A percentile compares a stretch with the other conserved stretches of the same genome.
phyloP scores from a whole-genome alignment of 2,329 filamentous ascomycete genomes.

The Alternaria dauci region DNA sequence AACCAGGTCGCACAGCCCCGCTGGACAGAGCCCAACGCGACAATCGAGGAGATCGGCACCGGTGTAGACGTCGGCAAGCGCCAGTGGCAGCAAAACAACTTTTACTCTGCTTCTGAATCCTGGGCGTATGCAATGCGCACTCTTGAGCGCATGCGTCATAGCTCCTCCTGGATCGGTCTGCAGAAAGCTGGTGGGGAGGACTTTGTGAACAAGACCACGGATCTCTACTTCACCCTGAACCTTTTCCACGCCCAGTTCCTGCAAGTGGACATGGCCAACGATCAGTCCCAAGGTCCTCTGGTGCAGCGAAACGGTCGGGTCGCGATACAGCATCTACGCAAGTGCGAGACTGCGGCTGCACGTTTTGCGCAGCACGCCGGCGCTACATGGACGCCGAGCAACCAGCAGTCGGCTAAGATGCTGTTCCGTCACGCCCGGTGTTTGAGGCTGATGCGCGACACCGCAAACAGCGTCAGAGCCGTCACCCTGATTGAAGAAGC shows the following conservation, averaged over 20 bases:
- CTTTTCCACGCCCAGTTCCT: conserved; percentile 34
- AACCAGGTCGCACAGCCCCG: conserved; percentile 30
- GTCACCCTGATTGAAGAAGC: conserved; percentile 30
- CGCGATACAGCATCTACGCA: conserved; percentile 28
- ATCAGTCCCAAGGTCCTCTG: conserved; percentile 1
- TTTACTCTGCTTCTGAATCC: conserved; percentile 28
- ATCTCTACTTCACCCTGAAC: conserved; percentile 38
- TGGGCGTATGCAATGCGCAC: conserved; percentile 37
- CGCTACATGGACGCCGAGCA: conserved; percentile 36
- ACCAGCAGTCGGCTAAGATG: conserved; percentile 36
- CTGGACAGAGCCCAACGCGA: conserved; percentile 35
- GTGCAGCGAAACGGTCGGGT: conserved; percentile 25
- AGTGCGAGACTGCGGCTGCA: conserved; percentile 33
- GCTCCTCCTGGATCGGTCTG: conserved; percentile 33
- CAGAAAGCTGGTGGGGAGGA: conserved; percentile 30
- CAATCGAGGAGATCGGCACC: conserved; percentile 35
- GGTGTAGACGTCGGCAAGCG: conserved; percentile 39
- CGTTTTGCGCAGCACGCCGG: conserved; percentile 35
- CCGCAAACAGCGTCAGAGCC: conserved; percentile 21
- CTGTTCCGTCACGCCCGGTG: conserved; percentile 34
- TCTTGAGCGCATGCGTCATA: conserved; percentile 40
- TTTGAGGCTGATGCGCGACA: conserved; percentile 25
- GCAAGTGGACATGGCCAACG: conserved; percentile 34
- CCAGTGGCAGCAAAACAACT: conserved; percentile 38
- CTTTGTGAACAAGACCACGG: conserved; percentile 36